Base-by-base conservation (phyloP, 306 rosid species). In the Lathyrus oleraceus region DNA sequence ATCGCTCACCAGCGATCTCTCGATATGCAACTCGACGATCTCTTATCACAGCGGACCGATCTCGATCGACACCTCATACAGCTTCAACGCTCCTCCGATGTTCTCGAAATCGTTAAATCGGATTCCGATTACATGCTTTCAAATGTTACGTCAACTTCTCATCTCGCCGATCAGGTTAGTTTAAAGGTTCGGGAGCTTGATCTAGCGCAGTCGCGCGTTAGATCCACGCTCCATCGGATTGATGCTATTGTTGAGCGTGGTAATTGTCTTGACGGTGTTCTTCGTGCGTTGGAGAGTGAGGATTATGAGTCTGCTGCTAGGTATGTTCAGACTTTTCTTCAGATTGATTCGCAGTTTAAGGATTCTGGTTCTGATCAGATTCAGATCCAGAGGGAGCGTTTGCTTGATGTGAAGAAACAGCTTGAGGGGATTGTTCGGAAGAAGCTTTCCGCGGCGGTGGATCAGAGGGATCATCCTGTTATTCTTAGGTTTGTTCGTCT, bases 171-270 rank as follows among this genome's bases (percentile, higher is more conserved):
- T 32, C 78, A 30, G 38, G 86, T 82, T 53, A 82, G 86, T 66
- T 67, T 85, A 68, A 93, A 93, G 78, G 97, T 93, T 38, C 90
- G 98, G 3, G 96, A 93, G 69, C 97, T 93, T 65, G 98, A 93
- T 79, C 76, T 94, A 11, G 97, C 97, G 0, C 96, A 94, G 69
- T 94, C 98, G 16, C 91, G 92, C 19, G 98, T 94, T 52, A 76
- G 81, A 4, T 76, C 90, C 75, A 88, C 97, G 20, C 87, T 94
- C 25, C 89, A 77, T 54, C 91, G 96, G 36, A 83, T 94, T 42
- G 97, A 94, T 57, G 94, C 98, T 61, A 85, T 94, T 35, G 96
- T 88, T 0, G 90, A 90, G 69, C 79, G 92, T 19, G 88, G 84
- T 17, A 87, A 79, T 73, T 94, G 94, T 66, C 83, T 90, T 35